Base-by-base conservation (phyloP, 2,329 filamentous ascomycete genomes). In the Sclerotinia borealis region DNA sequence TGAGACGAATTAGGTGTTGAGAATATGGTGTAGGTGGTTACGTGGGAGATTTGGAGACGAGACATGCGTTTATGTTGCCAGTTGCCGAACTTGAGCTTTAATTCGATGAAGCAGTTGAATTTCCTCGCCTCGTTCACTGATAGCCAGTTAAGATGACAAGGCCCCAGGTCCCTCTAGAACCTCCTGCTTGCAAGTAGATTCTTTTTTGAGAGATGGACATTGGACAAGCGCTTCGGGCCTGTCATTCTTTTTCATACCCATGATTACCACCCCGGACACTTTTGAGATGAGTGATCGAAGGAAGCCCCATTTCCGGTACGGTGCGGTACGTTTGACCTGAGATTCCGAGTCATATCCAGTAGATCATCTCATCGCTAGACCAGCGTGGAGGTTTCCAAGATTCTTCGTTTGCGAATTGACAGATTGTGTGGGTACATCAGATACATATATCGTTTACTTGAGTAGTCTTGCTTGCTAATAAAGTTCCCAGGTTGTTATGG, bases 91-190 rank as follows among this genome's bases (percentile, higher is more conserved):
- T 58, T 19, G 41, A 62, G 52, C 19, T 62, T 56, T 62, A 56
- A 62, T 62, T 62, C 60, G 60, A 58, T 62, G 60, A 62, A 47
- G 59, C 49, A 52, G 37, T 48, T 48, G 60, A 55, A 58, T 56
- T 56, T 62, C 51, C 31, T 62, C 41, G 50, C 50, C 60, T 62
- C 31, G 43, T 62, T 62, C 60, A 54, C 17, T 19, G 37, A 62
- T n/a, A 39, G 39, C 49, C 36, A 55, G 49, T 55, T 43, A 55
- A 45, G 59, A 55, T 61, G 59, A 61, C 59, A 39, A 43, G 59
- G 37, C 22, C 59, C 59, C 59, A 61, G 59, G 59, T 45, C 37
- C 58, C 25, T 45, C 49, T 54, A 19, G 59, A 61, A 54, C 22
- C 39, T 45, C 43, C 48, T 43, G 43, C 27, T 13, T 56, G 37